Evolutionary conservation across 495 filamentous ascomycete species (phyloP).

Genomic region (Penicillium lividum): DNA sequence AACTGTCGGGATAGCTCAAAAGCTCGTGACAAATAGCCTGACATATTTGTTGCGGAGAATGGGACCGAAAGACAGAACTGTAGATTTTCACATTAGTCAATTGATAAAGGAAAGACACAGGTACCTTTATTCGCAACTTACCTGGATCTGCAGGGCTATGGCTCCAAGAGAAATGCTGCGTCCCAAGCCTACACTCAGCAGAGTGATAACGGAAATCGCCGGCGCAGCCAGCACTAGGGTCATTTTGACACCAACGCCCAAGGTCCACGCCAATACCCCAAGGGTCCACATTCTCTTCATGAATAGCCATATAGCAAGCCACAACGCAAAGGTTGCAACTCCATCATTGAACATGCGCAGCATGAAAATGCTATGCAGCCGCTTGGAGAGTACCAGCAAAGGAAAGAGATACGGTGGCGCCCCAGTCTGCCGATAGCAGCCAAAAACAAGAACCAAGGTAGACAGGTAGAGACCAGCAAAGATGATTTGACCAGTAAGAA

Average conservation of each 20-base stretch:
- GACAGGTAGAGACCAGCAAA: conserved; percentile 78
- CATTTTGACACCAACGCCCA: conserved; percentile 91
- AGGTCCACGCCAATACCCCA: conserved; percentile 71
- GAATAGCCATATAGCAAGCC: conserved; percentile 73
- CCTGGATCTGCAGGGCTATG: conserved; percentile 73
- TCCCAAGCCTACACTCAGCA: conserved; percentile 65
- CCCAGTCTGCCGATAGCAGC: conserved; percentile 75
- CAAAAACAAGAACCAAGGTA: conserved; percentile 73
- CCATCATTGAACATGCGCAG: conserved; percentile 95
- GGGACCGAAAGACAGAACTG: conserved; percentile 69
- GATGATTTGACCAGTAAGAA: conserved; percentile 74
- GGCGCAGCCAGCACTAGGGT: conserved; percentile 79
- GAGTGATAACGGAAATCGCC: conserved; percentile 69
- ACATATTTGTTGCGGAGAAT: conserved; percentile 67
- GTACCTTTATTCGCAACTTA: conserved; percentile 30
- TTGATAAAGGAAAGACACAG: background rate
- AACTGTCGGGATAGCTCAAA: conserved; percentile 91
- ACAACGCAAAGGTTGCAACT: conserved; percentile 79
- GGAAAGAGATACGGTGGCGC: conserved; percentile 88
- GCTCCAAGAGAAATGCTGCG: conserved; percentile 64
- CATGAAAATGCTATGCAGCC: conserved; percentile 90
- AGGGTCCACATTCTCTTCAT: conserved; percentile 70
- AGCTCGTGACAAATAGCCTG: conserved; percentile 73
- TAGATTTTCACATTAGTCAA: conserved; percentile 12
- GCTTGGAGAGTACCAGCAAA: conserved; percentile 84